Base-by-base conservation (phyloP, 202 grass and related monocot genomes). In the Cymbopogon flexuosus region DNA sequence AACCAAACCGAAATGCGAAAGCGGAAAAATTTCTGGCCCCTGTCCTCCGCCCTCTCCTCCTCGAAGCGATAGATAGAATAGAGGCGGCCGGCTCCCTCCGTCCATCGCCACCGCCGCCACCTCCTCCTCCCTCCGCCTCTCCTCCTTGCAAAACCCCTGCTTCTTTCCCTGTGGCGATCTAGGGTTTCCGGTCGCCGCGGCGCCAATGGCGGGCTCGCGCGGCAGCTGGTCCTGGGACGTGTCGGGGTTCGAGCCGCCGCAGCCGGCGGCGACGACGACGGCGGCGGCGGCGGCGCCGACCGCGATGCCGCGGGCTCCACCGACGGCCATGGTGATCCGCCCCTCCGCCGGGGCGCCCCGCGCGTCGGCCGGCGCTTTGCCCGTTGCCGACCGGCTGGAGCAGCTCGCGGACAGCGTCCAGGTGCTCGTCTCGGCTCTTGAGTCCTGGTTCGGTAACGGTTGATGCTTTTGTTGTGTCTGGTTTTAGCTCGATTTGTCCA, bases 191-290 rank as follows among this genome's bases (percentile, higher is more conserved):
- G 22, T 49, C 65, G 81, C 42, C 62, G 79, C 66, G 73, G 72
- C 70, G 61, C 75, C 86, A 86, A 98, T 98, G 96, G 79, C 90
- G 88, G 90, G 86, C 79, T 68, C 83, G 79, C 89, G 84, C 36
- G 85, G 85, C 43, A 83, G 90, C 73, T 95, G 96, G 96, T 77
- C 88, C 18, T 98, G 96, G 96, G 92, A 98, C 82, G 82, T 98
- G 73, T 83, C 90, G 10, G 90, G 92, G 35, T 98, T 98, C 82
- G 92, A 98, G 76, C 81, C 92, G 45, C 85, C 82, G 66, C 86
- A 9, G 80, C 77, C 59, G 58, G 12, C 58, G 57, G 2, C 52
- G 86, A 56, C 16, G 42, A 41, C 47, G 65, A 22, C 16, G 85
- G 58, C 40, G 69, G 13, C 75, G 18, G 39, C 39, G 68, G 22